Evolutionary conservation across 1,284 basidiomycete species (phyloP), one percentile per base, ranked within the genome.

Genomic region (Bjerkandera adusta): DNA sequence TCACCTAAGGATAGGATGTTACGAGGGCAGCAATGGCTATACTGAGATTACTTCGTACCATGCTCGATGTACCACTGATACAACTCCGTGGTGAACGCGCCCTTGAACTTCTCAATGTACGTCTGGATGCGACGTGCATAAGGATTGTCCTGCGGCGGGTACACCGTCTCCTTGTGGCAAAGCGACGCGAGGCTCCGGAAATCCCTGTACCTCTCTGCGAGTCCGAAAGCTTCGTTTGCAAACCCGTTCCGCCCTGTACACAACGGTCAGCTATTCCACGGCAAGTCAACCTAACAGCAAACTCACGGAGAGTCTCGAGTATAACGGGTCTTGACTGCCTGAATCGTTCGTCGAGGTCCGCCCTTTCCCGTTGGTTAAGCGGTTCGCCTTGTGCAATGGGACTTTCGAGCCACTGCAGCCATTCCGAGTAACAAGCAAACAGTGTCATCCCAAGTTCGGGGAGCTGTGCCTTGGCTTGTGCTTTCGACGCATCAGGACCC

Each of bases 31-130:
- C 16, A 33, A 39, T 30, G n/a, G 7, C n/a, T 18, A 11, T 13
- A 21, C 15, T 12, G 20, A 16, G 22, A 33, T 5, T 6, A 16
- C 22, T 11, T 10, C 15, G 15, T 33, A 43, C 41, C 86, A 55
- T 89, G 84, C 50, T 88, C 83, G 39, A 89, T 83, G 60, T 87
- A 91, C 85, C 86, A 97, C 53, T 82, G 76, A 63, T 93, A 97
- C 26, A 98, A 74, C 60, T 93, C 87, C 20, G 80, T 85, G 0
- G 94, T 89, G 59, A 98, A 99, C 20, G 81, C 81, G 36, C 92
- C 81, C 43, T 85, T 81, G 67, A 90, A 97, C 53, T 72, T 77
- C 41, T 89, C 79, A 45, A 97, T 81, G 65, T 96, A 98, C 3
- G 65, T 64, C 57, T 87, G 71, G 20, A 89, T 84, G 18, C 80